Base-by-base conservation (phyloP, 768 basidiomycete species). In the Hortiboletus flavorubellus region DNA sequence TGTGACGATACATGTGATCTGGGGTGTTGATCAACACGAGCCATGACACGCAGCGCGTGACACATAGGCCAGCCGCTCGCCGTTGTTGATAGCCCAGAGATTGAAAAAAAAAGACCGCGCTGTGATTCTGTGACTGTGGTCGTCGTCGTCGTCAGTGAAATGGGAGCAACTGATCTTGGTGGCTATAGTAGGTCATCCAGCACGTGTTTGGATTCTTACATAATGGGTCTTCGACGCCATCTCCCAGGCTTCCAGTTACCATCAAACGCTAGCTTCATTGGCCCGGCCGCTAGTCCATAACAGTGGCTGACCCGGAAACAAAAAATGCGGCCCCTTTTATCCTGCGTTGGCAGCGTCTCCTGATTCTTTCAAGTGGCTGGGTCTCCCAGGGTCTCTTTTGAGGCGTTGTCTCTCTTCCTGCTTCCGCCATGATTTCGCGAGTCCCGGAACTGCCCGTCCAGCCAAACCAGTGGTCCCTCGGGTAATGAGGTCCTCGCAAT, bases 401-500 rank as follows among this genome's bases (percentile, higher is more conserved):
- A 41, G 5, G 3, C 29, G 21, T 41, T 35, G 11, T 45, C 45
- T 18, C 23, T 50, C 15, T 40, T 26, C 44, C 51, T 46, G 54
- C 55, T 47, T 58, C 63, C 15, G 77, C 66, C 18, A 76, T 72
- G 5, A 62, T 66, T 57, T 72, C 80, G 38, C 77, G 69, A 16
- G 75, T 68, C 63, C 76, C 75, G 26, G 76, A 60, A 5, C 85
- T 83, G 8, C 84, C 85, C 58, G 81, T 77, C 65, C 80, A 87
- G 7, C 87, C 85, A 63, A 86, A 73, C 85, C 86, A 87, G 39
- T 78, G 72, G 41, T 68, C 54, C 33, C 69, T 54, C 1, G 69
- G 63, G 38, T 67, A 70, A 48, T 91, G 88, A 8, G 91, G 91
- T 0, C 91, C 91, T 29, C 91, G 79, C 29, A 81, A 39, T 10